Evolutionary conservation across 257 asterid genomes (phyloP).

Genomic region (Lantana camara): DNA sequence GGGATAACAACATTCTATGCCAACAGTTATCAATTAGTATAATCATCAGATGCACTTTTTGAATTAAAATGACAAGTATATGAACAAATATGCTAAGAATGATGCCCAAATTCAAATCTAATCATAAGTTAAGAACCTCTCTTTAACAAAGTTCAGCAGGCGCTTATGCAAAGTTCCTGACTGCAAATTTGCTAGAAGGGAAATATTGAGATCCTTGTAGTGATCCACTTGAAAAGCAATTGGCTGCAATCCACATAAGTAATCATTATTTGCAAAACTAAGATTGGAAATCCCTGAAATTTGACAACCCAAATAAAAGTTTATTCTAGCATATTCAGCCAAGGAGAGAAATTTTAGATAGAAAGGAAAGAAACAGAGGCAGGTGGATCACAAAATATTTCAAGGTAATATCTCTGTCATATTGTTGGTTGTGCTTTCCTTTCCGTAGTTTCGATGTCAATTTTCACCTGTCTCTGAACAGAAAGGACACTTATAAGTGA

Average conservation of each 20-base stretch:
- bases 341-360: too few relatives aligned
- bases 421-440: too few relatives aligned
- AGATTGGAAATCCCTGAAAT: slow-evolving; percentile 15
- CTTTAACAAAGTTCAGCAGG: slow-evolving; percentile 22
- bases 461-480: too few relatives aligned
- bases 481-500: too few relatives aligned
- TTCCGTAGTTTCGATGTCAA: too few relatives aligned
- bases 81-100: slow-evolving; percentile 5
- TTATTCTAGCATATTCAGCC: slow-evolving; percentile 5
- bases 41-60: slow-evolving; percentile 4
- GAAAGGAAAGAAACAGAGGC: too few relatives aligned
- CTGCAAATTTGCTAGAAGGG: slow-evolving; percentile 95
- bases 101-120: slow-evolving; percentile 9
- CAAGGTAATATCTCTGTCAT: too few relatives aligned
- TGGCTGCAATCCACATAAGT: slow-evolving; percentile 59
- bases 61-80: slow-evolving; percentile 5
- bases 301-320: slow-evolving; percentile 3
- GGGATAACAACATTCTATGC: slow-evolving; percentile 15
- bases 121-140: slow-evolving; percentile 19
- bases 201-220: slow-evolving; percentile 79
- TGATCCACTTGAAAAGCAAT: slow-evolving; percentile 73
- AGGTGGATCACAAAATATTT: too few relatives aligned
- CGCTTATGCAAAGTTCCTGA: slow-evolving; percentile 34
- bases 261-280: slow-evolving; percentile 24
- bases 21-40: slow-evolving; percentile 1